phyloP scores from a whole-genome alignment of 768 basidiomycete species.

The Lactifluus pinguis region DNA sequence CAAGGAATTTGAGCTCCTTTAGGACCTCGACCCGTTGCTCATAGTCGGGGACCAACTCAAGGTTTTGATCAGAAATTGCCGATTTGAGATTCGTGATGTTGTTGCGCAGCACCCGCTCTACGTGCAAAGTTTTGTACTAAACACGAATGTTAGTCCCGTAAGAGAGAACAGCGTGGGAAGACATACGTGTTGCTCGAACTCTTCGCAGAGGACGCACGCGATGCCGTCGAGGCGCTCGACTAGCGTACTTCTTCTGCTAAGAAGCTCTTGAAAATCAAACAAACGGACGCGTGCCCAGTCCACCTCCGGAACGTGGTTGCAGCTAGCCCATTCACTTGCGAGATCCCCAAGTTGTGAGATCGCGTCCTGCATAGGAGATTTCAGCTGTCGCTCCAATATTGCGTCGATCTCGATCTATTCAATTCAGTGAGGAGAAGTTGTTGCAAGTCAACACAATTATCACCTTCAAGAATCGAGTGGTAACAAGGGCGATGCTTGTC shows the following conservation, averaged over 20 bases:
- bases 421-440: neutral
- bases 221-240: constrained; percentile 34
- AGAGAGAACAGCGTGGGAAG: neutral
- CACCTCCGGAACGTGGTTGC: constrained; percentile 52
- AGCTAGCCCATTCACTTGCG: constrained; percentile 48
- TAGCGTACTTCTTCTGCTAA: constrained; percentile 50
- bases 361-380: constrained; percentile 51
- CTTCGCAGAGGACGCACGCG: constrained; percentile 49
- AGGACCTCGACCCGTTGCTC: constrained; percentile 89
- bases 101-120: constrained; percentile 60
- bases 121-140: constrained; percentile 73
- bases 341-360: constrained; percentile 41
- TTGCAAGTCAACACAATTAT: constrained; percentile 3
- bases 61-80: constrained; percentile 90
- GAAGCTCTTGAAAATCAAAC: constrained; percentile 85
- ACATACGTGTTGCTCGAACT: constrained; percentile 73
- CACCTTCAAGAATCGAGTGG: constrained; percentile 65
- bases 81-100: constrained; percentile 73
- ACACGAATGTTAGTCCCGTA: constrained; percentile 11
- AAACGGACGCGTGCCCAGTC: constrained; percentile 78
- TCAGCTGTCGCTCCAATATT: constrained; percentile 59
- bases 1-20: constrained; percentile 86
- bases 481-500: constrained; percentile 68
- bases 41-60: constrained; percentile 95
- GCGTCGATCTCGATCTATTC: constrained; percentile 60